phyloP scores from a whole-genome alignment of 1,284 basidiomycete genomes.

The Cutaneotrichosporon arboriforme region DNA sequence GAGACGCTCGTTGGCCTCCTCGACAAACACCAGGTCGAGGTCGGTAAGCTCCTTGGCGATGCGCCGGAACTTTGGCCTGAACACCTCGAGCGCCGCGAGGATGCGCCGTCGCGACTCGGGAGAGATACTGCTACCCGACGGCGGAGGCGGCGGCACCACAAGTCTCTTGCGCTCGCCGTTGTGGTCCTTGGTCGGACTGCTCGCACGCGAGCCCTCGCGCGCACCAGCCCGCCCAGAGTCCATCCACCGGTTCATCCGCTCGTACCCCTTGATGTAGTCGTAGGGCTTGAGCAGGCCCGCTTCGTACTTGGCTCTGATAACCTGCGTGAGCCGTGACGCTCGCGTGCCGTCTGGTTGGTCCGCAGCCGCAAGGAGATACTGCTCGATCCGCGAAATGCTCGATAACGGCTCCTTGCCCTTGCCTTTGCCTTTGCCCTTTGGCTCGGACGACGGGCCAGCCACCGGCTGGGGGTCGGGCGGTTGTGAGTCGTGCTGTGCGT shows the following conservation, averaged over 20 bases:
- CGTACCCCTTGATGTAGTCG: constrained; percentile 93
- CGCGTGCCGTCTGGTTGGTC: constrained; percentile 89
- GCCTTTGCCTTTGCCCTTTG: constrained; percentile 12
- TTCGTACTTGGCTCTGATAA: constrained; percentile 95
- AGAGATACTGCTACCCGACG: constrained; percentile 53
- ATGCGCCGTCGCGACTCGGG: constrained; percentile 85
- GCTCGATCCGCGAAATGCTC: constrained; percentile 19
- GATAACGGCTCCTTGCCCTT: constrained; percentile 19
- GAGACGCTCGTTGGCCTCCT: constrained; percentile 93
- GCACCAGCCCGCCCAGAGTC: constrained; percentile 56
- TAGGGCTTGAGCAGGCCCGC: constrained; percentile 91
- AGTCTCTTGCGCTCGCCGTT: background rate
- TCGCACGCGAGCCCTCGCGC: constrained; percentile 31
- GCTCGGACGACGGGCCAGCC: background rate
- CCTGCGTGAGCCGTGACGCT: constrained; percentile 81
- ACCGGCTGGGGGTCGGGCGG: background rate
- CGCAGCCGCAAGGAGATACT: constrained; percentile 87
- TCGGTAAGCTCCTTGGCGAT: constrained; percentile 85
- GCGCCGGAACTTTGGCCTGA: constrained; percentile 87
- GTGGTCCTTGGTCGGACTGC: constrained; percentile 11
- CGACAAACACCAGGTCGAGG: constrained; percentile 95
- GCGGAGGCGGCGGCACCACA: constrained; percentile 10
- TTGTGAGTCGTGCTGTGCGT: constrained; percentile 10
- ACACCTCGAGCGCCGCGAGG: constrained; percentile 61
- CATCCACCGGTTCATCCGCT: constrained; percentile 87